These are phyloP conservation scores for Candida freyschussii DNA, from an alignment of 1,139 yeast species.

Conservation along the genomic window DNA sequence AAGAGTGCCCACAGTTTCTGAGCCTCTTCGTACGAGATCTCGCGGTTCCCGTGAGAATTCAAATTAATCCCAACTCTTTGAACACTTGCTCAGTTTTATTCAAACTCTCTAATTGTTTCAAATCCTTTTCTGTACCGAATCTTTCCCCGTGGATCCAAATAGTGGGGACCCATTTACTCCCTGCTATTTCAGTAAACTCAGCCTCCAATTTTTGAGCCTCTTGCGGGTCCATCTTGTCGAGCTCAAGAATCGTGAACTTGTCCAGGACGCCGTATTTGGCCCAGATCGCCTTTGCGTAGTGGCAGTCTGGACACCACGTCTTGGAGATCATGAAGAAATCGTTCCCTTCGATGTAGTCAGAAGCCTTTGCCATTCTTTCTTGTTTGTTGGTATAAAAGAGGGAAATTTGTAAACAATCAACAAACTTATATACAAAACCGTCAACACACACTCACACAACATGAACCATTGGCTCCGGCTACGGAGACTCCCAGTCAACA, in stretches of 20 bases:
- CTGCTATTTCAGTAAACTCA: conserved; percentile 56
- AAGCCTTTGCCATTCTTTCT: conserved; percentile 32
- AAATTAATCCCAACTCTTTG: conserved; percentile 33
- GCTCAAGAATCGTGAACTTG: conserved; percentile 52
- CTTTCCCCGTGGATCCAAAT: conserved; percentile 58
- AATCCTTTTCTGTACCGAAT: conserved; percentile 54
- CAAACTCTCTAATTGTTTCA: conserved; percentile 40
- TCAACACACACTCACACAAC: no score
- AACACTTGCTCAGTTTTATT: conserved; percentile 42
- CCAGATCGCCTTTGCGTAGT: conserved; percentile 53
- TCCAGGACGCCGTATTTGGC: conserved; percentile 43
- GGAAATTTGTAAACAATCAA: no score
- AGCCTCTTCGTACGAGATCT: conserved; percentile 25
- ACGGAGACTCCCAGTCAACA: not conserved
- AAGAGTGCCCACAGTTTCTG: conserved; percentile 22
- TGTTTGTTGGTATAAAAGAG: no score
- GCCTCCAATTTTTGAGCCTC: conserved; percentile 54
- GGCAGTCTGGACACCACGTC: conserved; percentile 78
- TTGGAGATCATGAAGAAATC: conserved; percentile 57
- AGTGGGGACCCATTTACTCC: conserved; percentile 70
- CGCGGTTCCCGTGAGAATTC: conserved; percentile 23
- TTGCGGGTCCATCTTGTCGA: conserved; percentile 48
- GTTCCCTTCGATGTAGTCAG: conserved; percentile 41
- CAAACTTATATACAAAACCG: no score
- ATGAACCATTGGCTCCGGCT: not conserved